Percentiles rank a stretch among this genome's conserved stretches.
phyloP scores from a whole-genome alignment of 495 filamentous ascomycete genomes.

The Cercophora scortea region DNA sequence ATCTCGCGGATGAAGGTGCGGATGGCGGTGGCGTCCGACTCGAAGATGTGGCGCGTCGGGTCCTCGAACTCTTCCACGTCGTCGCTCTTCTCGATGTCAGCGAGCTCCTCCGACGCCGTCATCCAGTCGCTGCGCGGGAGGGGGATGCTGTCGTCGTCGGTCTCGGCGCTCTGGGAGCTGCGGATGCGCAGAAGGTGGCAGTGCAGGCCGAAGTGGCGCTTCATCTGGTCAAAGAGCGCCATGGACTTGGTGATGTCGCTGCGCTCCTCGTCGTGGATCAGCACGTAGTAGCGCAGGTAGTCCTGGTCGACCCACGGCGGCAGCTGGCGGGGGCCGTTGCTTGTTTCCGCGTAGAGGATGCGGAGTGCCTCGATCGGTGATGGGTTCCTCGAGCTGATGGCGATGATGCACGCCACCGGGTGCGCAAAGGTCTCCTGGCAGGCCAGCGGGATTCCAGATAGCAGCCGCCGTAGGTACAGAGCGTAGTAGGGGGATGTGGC shows the following conservation, averaged over 20 bases:
- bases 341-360: conserved; percentile 71
- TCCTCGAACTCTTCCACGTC: conserved; percentile 60
- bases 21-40: conserved; percentile 83
- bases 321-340: conserved; percentile 53
- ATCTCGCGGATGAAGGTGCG: conserved; percentile 85
- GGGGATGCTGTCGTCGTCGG: conserved; percentile 84
- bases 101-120: conserved; percentile 77
- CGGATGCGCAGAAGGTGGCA: conserved; percentile 85
- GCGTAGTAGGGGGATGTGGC: conserved; percentile 61
- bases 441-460: conserved; percentile 67
- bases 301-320: conserved; percentile 82
- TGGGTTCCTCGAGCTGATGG: conserved; percentile 80
- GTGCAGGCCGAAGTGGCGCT: conserved; percentile 89
- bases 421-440: conserved; percentile 91
- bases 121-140: conserved; percentile 81
- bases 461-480: conserved; percentile 70
- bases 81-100: conserved; percentile 53
- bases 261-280: conserved; percentile 93
- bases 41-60: conserved; percentile 72
- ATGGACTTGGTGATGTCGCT: conserved; percentile 88
- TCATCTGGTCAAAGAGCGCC: conserved; percentile 92
- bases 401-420: conserved; percentile 91
- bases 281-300: conserved; percentile 88
- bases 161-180: conserved; percentile 75
- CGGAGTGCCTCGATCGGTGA: conserved; percentile 77